Evolutionary conservation across 139 green algal species (phyloP).

Genomic region (Chlorella sp.): DNA sequence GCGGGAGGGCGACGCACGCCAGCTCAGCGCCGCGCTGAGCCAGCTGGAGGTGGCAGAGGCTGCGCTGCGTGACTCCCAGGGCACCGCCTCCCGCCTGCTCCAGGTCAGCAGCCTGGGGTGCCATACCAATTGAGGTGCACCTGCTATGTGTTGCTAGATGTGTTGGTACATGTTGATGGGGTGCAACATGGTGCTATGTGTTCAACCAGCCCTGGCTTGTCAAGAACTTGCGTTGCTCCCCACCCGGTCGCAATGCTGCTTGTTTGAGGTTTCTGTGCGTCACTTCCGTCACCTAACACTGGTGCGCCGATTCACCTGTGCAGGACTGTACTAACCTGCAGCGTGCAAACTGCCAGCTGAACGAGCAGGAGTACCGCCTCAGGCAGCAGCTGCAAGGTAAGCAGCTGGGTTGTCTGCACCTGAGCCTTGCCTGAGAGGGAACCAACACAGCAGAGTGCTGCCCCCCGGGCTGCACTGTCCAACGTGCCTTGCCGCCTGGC

Average conservation of each 20-base stretch:
- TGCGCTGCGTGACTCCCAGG: slow-evolving; percentile 31
- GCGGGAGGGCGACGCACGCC: not conserved
- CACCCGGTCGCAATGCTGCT: too few species aligned
- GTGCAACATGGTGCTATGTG: not conserved
- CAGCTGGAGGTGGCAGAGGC: slow-evolving; percentile 40
- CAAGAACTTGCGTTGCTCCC: too few species aligned
- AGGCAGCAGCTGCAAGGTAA: not conserved
- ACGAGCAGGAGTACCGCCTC: not conserved
- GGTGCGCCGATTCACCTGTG: not conserved
- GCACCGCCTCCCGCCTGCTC: slow-evolving; percentile 26
- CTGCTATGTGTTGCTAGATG: too few species aligned
- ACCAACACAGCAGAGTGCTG: not conserved
- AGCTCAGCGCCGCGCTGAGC: slow-evolving; percentile 10
- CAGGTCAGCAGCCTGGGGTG: not conserved
- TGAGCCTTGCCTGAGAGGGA: not conserved
- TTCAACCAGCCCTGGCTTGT: not conserved
- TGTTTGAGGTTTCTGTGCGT: not conserved
- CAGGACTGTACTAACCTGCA: slow-evolving; percentile 34
- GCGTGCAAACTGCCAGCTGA: slow-evolving; percentile 10
- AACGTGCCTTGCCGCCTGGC: not conserved
- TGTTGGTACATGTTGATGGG: not conserved
- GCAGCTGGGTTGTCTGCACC: not conserved
- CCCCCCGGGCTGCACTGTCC: not conserved
- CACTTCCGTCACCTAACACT: not conserved
- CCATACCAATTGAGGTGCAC: too few species aligned